Evolutionary conservation across 1,284 basidiomycete species (phyloP).

Genomic region (Cryptococcus hybrid): DNA sequence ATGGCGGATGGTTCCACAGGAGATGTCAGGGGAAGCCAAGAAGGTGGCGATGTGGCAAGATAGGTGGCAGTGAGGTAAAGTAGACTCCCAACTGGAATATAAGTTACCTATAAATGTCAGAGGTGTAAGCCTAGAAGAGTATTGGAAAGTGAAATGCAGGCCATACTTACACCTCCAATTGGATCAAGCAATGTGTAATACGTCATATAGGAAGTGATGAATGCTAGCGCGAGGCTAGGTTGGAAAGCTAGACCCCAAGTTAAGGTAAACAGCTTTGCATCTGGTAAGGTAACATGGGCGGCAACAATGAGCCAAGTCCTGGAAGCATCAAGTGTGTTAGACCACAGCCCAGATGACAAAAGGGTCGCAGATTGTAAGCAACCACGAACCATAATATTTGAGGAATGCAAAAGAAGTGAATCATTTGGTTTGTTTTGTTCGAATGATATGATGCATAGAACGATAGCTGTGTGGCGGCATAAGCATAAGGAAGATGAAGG

Average conservation of each 20-base stretch:
- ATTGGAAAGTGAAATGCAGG: conserved; percentile 41
- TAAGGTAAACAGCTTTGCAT: not conserved
- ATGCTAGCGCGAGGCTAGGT: conserved; percentile 62
- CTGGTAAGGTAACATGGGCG: conserved; percentile 10
- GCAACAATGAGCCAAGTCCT: conserved; percentile 20
- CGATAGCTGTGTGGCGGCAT: conserved; percentile 58
- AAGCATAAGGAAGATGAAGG: not conserved
- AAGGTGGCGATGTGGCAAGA: conserved; percentile 57
- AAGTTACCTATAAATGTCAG: conserved; percentile 7
- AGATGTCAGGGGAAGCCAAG: conserved; percentile 48
- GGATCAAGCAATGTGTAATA: conserved; percentile 80
- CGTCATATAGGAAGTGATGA: conserved; percentile 58
- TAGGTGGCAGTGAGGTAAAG: conserved; percentile 41
- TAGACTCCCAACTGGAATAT: conserved; percentile 12
- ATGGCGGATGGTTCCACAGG: conserved; percentile 31
- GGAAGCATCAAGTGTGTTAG: not conserved
- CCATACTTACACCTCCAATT: conserved; percentile 65
- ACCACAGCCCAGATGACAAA: not conserved
- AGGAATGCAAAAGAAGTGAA: conserved; percentile 81
- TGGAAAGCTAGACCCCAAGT: conserved; percentile 64
- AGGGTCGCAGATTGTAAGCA: not conserved
- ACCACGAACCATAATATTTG: conserved; percentile 68
- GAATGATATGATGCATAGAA: conserved; percentile 89
- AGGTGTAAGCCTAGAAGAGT: not conserved
- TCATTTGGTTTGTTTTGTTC: conserved; percentile 71